These are phyloP conservation scores for Arthroderma sp. DNA, from an alignment of 2,329 filamentous ascomycete species.

Conservation along the genomic window DNA sequence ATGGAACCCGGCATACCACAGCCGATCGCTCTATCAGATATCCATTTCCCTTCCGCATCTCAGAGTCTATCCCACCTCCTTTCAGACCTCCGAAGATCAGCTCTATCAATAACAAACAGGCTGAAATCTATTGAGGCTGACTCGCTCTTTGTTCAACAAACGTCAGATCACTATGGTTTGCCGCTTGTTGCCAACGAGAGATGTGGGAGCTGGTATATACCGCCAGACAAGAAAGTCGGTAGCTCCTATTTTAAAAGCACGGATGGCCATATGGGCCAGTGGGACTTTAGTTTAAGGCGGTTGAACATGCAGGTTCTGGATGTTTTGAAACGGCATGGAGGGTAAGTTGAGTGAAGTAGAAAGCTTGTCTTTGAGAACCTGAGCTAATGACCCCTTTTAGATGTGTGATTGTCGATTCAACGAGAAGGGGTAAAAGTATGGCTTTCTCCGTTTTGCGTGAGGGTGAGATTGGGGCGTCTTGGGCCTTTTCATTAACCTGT, in stretches of 20 bases:
- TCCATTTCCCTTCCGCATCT: slow-evolving; percentile 42
- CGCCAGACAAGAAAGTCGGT: slow-evolving; percentile 49
- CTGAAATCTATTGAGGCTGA: slow-evolving; percentile 67
- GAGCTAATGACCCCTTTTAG: slow-evolving; percentile 17
- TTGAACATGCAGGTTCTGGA: slow-evolving; percentile 73
- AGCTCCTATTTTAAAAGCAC: slow-evolving; percentile 97
- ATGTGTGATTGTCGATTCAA: slow-evolving; percentile 79
- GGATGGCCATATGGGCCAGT: slow-evolving; percentile 82
- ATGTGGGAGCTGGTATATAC: slow-evolving; percentile 92
- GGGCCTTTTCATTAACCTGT: background rate
- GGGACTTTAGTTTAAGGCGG: slow-evolving; percentile 75
- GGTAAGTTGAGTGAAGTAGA: slow-evolving; percentile 36
- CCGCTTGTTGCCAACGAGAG: slow-evolving; percentile 85
- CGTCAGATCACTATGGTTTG: slow-evolving; percentile 40
- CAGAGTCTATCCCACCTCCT: slow-evolving; percentile 59
- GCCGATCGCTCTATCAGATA: slow-evolving; percentile 28
- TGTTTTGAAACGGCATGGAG: slow-evolving; percentile 53
- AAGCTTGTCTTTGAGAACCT: background rate
- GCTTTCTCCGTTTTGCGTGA: background rate
- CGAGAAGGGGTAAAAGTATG: slow-evolving; percentile 70
- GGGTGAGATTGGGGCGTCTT: background rate
- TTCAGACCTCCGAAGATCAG: slow-evolving; percentile 59
- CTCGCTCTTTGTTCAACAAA: slow-evolving; percentile 57
- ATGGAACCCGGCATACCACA: background rate
- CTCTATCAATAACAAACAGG: slow-evolving; percentile 69